These are phyloP conservation scores for Nicotiana noctiflora DNA, from an alignment of 257 asterid genomes.

Conservation along the genomic window DNA sequence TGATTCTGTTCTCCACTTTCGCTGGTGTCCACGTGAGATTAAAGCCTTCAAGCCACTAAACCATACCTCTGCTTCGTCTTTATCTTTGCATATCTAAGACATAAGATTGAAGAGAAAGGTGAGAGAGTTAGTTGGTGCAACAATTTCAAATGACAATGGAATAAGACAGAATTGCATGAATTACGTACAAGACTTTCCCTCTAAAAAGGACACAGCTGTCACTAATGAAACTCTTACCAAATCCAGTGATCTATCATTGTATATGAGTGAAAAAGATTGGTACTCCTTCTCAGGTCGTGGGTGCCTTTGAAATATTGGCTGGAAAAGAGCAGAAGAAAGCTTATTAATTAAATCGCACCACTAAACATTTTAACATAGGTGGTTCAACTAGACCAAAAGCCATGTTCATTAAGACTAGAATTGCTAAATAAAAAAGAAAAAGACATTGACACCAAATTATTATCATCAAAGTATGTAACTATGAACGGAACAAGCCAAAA, in stretches of 20 bases:
- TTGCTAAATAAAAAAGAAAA: neutral
- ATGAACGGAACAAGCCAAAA: neutral
- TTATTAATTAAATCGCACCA: neutral
- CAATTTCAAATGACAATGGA: conserved; percentile 2
- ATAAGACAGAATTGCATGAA: neutral
- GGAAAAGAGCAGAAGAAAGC: conserved; percentile 25
- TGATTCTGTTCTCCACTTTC: conserved; percentile 80
- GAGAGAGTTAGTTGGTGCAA: conserved; percentile 2
- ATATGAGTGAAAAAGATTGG: conserved; percentile 88
- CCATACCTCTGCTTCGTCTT: conserved; percentile 99
- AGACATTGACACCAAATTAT: neutral
- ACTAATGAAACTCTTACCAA: conserved; percentile 46
- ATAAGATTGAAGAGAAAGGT: conserved; percentile 13
- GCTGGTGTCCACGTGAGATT: conserved; percentile 73
- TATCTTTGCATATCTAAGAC: conserved; percentile 82
- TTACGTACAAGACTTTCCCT: neutral
- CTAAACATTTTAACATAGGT: neutral
- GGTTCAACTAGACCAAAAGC: neutral
- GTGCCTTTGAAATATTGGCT: conserved; percentile 89
- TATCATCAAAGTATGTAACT: conserved; percentile 3
- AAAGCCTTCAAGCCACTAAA: conserved; percentile 91
- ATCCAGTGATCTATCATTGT: conserved; percentile 87
- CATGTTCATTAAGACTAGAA: neutral
- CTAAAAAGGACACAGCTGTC: neutral
- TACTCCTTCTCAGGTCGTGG: conserved; percentile 96